Conservation (phyloP, 305 asterid genomes). For the Fraxinus ornus region DNA sequence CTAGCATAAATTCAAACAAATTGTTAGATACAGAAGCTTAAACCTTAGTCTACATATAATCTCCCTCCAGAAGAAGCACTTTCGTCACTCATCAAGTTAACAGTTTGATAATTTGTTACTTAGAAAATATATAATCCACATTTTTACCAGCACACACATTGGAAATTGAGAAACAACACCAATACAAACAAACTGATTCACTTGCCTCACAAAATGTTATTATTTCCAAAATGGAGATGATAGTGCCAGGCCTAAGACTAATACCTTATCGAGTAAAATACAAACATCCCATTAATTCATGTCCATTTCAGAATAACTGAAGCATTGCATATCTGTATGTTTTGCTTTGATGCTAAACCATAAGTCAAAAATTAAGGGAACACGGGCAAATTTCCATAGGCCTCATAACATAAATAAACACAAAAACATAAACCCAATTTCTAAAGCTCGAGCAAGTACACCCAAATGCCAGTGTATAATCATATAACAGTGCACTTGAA, state of each 20-base stretch:
- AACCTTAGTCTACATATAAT: background rate
- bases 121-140: background rate
- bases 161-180: background rate
- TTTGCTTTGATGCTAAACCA: background rate
- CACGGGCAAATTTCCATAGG: background rate
- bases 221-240: background rate
- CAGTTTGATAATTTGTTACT: background rate
- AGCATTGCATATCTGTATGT: background rate
- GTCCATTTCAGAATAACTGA: background rate
- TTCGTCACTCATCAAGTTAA: background rate
- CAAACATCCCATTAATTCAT: background rate
- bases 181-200: background rate
- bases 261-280: background rate
- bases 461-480: constrained; percentile 8
- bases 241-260: background rate
- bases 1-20: background rate
- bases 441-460: background rate
- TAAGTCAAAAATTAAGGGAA: background rate
- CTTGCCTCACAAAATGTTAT: background rate
- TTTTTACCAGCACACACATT: background rate
- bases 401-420: background rate
- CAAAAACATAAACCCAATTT: background rate
- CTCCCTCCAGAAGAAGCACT: background rate
- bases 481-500: background rate
- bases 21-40: background rate